Conservation (phyloP, 768 basidiomycete species). For the Phaeotremella fagi region DNA sequence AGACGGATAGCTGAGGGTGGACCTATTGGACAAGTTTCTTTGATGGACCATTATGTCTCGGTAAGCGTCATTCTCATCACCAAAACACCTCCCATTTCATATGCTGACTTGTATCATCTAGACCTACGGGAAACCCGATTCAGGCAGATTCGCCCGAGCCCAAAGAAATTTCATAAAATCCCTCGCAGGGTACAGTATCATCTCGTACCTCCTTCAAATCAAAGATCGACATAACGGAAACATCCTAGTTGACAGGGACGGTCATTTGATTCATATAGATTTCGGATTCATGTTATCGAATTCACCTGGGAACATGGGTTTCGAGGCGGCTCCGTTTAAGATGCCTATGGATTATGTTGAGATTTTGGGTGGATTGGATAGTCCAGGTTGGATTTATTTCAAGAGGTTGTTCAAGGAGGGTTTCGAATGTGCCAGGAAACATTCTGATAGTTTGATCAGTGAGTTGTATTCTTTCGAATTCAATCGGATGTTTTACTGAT, state of each 20-base stretch:
- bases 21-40: slow-evolving; percentile 70
- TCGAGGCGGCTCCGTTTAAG: slow-evolving; percentile 99
- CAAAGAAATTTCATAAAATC: slow-evolving; percentile 93
- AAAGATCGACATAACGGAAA: slow-evolving; percentile 99
- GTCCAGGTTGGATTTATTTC: slow-evolving; percentile 75
- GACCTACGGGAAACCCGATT: slow-evolving; percentile 86
- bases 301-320: slow-evolving; percentile 94
- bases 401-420: slow-evolving; percentile 81
- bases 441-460: slow-evolving; percentile 95
- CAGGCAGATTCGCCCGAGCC: slow-evolving; percentile 80
- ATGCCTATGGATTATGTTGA: slow-evolving; percentile 91
- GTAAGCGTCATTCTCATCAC: slow-evolving; percentile 52
- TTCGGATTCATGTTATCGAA: slow-evolving; percentile 98
- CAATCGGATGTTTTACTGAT: slow-evolving; percentile 4
- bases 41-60: slow-evolving; percentile 85
- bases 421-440: slow-evolving; percentile 88
- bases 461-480: slow-evolving; percentile 50
- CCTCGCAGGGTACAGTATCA: slow-evolving; percentile 86
- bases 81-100: background rate
- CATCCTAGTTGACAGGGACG: slow-evolving; percentile 90
- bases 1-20: slow-evolving; percentile 72
- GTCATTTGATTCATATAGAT: slow-evolving; percentile 90
- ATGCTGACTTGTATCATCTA: slow-evolving; percentile 41
- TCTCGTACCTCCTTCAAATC: slow-evolving; percentile 94
- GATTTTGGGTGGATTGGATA: slow-evolving; percentile 79